Percentiles rank a stretch among this genome's conserved stretches.
Evolutionary conservation across 2,329 filamentous ascomycete species (phyloP).

Genomic region (Ascochyta pisi): DNA sequence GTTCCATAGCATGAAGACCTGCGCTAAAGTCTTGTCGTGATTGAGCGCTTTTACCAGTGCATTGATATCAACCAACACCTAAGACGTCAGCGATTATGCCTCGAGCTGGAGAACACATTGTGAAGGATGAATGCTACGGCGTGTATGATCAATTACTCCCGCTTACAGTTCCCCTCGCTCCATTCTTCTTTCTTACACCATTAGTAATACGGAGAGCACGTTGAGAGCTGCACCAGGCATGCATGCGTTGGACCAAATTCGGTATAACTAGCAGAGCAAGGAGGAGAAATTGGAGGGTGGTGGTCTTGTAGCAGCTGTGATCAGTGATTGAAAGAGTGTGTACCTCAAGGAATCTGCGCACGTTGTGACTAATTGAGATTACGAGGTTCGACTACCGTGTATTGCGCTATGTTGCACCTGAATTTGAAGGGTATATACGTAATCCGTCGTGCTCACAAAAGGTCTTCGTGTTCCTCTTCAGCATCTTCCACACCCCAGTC

Average conservation of each 20-base stretch:
- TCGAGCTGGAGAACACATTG: conserved; percentile 38
- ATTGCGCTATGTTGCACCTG: not conserved
- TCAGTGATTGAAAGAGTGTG: not conserved
- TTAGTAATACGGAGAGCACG: conserved; percentile 21
- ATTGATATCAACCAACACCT: conserved; percentile 51
- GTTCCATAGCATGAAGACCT: conserved; percentile 64
- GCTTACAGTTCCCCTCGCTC: conserved; percentile 33
- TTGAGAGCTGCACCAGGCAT: conserved; percentile 29
- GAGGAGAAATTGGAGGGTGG: conserved; percentile 9
- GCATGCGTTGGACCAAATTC: conserved; percentile 24
- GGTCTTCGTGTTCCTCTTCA: conserved; percentile 26
- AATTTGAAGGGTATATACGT: conserved; percentile 1
- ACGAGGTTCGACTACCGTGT: not conserved
- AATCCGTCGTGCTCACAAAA: conserved; percentile 12
- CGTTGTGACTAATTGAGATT: not conserved
- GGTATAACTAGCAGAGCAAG: conserved; percentile 22
- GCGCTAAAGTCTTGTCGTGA: conserved; percentile 57
- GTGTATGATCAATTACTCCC: conserved; percentile 39
- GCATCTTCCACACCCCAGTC: conserved; percentile 62
- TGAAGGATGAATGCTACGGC: conserved; percentile 40
- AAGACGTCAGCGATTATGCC: conserved; percentile 37
- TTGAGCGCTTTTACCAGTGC: conserved; percentile 60
- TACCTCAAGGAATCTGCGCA: not conserved
- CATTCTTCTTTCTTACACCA: conserved; percentile 40
- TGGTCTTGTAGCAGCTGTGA: not conserved